Conservation (phyloP, 257 asterid species). For the Marsdenia floribunda region DNA sequence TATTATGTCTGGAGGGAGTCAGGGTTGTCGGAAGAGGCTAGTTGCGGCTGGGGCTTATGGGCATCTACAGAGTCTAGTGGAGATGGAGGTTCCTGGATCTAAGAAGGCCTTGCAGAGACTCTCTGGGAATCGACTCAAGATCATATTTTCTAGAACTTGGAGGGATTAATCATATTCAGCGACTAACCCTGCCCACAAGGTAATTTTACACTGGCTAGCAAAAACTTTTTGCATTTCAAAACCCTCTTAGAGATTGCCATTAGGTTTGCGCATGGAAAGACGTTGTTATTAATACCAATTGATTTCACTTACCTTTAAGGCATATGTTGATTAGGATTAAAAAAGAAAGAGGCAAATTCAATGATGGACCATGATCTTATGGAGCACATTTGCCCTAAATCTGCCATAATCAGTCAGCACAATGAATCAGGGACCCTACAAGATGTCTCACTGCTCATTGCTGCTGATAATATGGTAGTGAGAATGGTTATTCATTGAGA, state of each 20-base stretch:
- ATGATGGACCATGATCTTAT: not conserved
- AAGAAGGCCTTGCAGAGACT: constrained; percentile 86
- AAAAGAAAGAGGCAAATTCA: not conserved
- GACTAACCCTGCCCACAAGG: constrained; percentile 39
- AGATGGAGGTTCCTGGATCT: constrained; percentile 69
- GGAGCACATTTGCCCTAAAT: not conserved
- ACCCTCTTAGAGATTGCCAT: constrained; percentile 11
- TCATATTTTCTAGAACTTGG: constrained; percentile 70
- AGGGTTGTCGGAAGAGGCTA: constrained; percentile 74
- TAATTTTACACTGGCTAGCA: constrained; percentile 18
- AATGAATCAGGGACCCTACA: not conserved
- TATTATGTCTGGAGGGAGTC: constrained; percentile 82
- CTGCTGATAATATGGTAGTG: too few species aligned
- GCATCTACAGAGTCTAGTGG: constrained; percentile 69
- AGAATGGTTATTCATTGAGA: too few species aligned
- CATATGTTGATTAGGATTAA: not conserved
- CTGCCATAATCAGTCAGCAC: not conserved
- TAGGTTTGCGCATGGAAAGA: constrained; percentile 12
- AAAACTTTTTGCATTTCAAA: not conserved
- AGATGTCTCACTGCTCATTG: too few species aligned
- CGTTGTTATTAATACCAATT: not conserved
- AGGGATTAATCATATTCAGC: constrained; percentile 40
- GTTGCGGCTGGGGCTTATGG: constrained; percentile 59
- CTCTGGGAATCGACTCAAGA: constrained; percentile 69
- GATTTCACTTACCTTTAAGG: not conserved